Percentiles rank a stretch among this genome's conserved stretches.
Conservation (phyloP, 1,139 yeast species). For the Yamadazyma aaseri region DNA sequence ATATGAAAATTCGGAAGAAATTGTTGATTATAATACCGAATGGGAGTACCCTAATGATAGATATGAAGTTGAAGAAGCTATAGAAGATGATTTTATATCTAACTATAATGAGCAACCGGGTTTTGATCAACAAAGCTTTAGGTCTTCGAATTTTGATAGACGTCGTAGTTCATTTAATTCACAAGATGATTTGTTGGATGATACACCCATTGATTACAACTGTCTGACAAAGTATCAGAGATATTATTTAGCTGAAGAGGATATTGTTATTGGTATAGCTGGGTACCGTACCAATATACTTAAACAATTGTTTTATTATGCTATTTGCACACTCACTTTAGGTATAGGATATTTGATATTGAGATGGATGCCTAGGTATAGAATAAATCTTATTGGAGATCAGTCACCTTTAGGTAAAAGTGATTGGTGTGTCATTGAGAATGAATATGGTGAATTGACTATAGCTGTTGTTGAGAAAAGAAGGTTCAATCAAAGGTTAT, state of each 20-base stretch:
- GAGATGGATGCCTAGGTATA: constrained; percentile 82
- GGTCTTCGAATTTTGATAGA: constrained; percentile 36
- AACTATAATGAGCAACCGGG: constrained; percentile 9
- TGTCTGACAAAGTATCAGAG: constrained; percentile 61
- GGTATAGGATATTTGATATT: constrained; percentile 74
- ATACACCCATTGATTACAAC: constrained; percentile 36
- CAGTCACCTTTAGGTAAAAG: constrained; percentile 72
- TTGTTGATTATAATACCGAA: constrained; percentile 63
- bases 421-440: constrained; percentile 93
- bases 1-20: constrained; percentile 55
- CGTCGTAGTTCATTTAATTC: constrained; percentile 30
- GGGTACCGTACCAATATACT: constrained; percentile 65
- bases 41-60: constrained; percentile 61
- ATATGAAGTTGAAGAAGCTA: constrained; percentile 35
- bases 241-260: constrained; percentile 93
- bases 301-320: constrained; percentile 49
- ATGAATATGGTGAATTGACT: constrained; percentile 84
- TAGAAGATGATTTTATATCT: constrained; percentile 4
- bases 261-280: constrained; percentile 88
- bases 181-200: constrained; percentile 18
- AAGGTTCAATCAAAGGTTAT: constrained; percentile 69
- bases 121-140: constrained; percentile 21
- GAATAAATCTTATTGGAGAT: constrained; percentile 66
- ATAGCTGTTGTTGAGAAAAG: constrained; percentile 54
- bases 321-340: constrained; percentile 55